phyloP scores from a whole-genome alignment of 352 stramenopile species.

The Plasmopara halstedii region DNA sequence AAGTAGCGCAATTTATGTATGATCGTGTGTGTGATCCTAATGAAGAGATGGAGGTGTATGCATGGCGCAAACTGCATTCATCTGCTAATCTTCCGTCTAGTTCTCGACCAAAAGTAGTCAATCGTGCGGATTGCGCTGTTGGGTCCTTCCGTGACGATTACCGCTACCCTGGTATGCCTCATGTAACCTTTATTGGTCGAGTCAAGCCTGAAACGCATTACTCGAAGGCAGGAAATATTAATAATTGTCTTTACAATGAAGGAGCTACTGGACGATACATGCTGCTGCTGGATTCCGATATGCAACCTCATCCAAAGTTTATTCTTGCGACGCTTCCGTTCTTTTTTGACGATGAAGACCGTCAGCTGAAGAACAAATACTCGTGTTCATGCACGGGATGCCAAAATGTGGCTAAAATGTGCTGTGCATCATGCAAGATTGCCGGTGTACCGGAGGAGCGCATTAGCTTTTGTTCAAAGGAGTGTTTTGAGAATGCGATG shows the following conservation, averaged over 20 bases:
- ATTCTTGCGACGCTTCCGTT: constrained; percentile 72
- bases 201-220: constrained; percentile 72
- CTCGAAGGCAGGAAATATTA: constrained; percentile 86
- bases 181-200: constrained; percentile 73
- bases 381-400: constrained; percentile 64
- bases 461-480: constrained; percentile 85
- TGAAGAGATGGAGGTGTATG: constrained; percentile 83
- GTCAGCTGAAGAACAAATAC: constrained; percentile 74
- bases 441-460: constrained; percentile 71
- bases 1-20: constrained; percentile 86
- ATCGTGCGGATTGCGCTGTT: constrained; percentile 64
- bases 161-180: constrained; percentile 67
- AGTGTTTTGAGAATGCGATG: constrained; percentile 81
- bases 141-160: constrained; percentile 84
- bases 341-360: constrained; percentile 83
- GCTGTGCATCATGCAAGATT: constrained; percentile 80
- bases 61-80: constrained; percentile 80
- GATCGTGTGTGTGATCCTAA: constrained; percentile 81
- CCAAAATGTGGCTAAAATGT: constrained; percentile 79
- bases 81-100: constrained; percentile 70
- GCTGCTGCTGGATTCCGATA: constrained; percentile 77
- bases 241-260: constrained; percentile 87
- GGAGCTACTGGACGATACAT: constrained; percentile 71
- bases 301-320: constrained; percentile 84
- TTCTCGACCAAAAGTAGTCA: constrained; percentile 62